These are phyloP conservation scores for Amanita thiersii DNA, from an alignment of 768 basidiomycete species.

Conservation along the genomic window DNA sequence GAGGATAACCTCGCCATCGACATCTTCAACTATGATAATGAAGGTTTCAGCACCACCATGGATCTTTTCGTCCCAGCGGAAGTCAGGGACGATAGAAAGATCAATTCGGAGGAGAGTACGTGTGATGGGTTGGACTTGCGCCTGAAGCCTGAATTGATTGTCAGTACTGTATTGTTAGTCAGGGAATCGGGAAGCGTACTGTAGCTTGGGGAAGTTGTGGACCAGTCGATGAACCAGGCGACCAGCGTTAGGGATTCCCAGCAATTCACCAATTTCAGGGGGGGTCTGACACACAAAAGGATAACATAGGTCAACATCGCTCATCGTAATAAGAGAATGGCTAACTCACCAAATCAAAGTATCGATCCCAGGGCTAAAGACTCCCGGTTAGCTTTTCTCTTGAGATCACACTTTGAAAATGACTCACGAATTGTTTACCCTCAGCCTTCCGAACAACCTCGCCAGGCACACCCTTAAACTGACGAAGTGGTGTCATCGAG, in stretches of 20 bases:
- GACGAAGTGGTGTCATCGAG: constrained; percentile 94
- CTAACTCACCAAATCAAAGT: constrained; percentile 76
- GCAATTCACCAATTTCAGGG: constrained; percentile 91
- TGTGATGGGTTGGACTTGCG: constrained; percentile 95
- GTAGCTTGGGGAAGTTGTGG: constrained; percentile 93
- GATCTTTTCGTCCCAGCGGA: constrained; percentile 94
- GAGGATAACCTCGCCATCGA: constrained; percentile 93
- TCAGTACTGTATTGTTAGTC: neutral
- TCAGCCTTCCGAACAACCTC: constrained; percentile 89
- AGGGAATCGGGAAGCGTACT: constrained; percentile 35
- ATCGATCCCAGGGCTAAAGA: constrained; percentile 85
- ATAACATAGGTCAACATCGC: neutral
- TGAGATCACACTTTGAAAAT: constrained; percentile 2
- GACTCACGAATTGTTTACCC: constrained; percentile 89
- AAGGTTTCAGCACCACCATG: constrained; percentile 88
- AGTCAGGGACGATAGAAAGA: constrained; percentile 92
- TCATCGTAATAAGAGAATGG: neutral
- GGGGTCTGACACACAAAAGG: constrained; percentile 37
- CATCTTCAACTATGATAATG: constrained; percentile 91
- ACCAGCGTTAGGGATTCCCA: constrained; percentile 91
- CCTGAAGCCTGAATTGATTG: constrained; percentile 57
- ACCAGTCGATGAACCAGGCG: constrained; percentile 87
- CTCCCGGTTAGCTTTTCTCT: neutral
- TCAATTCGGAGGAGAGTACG: constrained; percentile 89
- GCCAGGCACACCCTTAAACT: constrained; percentile 85